Conservation (phyloP, 495 filamentous ascomycete species). For the Chaetomium fimeti region DNA sequence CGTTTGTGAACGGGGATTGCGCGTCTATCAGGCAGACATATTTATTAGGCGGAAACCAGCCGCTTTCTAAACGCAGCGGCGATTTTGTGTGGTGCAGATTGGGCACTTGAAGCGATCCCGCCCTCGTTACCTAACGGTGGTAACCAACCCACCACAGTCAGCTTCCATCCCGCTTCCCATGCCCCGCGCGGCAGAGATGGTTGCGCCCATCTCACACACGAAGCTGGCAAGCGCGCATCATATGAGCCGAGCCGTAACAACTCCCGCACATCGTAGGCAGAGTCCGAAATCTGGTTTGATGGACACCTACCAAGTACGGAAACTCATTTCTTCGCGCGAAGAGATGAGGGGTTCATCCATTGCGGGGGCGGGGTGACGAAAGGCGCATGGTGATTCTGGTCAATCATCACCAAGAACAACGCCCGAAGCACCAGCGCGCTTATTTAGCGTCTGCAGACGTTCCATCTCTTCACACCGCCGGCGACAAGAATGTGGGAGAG, state of each 20-base stretch:
- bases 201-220: background rate
- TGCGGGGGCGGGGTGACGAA: background rate
- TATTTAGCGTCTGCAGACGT: conserved; percentile 11
- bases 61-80: conserved; percentile 1
- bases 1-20: conserved; percentile 1
- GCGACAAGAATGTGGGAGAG: background rate
- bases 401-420: conserved; percentile 10
- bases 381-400: background rate
- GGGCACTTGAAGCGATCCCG: conserved; percentile 5
- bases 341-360: background rate
- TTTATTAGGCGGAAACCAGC: background rate
- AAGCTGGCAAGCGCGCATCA: background rate
- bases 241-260: background rate
- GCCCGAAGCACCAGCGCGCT: background rate
- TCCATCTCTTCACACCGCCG: conserved; percentile 11
- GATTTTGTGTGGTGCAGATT: background rate
- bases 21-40: conserved; percentile 10
- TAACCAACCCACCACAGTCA: background rate
- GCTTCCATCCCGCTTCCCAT: background rate
- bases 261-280: background rate
- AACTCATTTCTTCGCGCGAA: background rate
- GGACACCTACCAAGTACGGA: no score
- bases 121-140: background rate
- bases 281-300: background rate
- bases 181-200: background rate